Evolutionary conservation across 2,329 filamentous ascomycete genomes (phyloP).

Genomic region (Ophiostoma perfectum): DNA sequence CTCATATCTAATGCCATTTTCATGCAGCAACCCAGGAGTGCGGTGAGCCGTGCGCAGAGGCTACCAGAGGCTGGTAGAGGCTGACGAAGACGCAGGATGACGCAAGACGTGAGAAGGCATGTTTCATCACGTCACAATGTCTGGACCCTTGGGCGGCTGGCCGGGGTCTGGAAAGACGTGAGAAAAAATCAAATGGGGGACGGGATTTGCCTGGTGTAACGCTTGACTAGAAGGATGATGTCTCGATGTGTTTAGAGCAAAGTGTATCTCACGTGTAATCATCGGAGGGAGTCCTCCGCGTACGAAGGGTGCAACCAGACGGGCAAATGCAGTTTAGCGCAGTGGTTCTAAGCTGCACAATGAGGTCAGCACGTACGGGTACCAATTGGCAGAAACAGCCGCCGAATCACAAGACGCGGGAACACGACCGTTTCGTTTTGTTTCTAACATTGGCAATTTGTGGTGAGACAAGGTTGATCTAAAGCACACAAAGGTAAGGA

Average conservation of each 20-base stretch:
- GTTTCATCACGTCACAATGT: neutral
- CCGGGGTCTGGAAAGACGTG: neutral
- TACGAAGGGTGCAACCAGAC: neutral
- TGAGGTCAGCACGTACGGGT: constrained; percentile 15
- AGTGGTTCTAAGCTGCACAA: constrained; percentile 1
- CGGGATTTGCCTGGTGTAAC: neutral
- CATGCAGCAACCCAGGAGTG: neutral
- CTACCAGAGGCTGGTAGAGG: neutral
- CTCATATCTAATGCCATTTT: neutral
- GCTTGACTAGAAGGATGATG: neutral
- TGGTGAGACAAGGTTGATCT: too few relatives aligned
- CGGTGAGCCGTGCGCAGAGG: neutral
- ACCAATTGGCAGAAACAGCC: neutral
- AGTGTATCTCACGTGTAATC: neutral
- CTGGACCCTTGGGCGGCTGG: neutral
- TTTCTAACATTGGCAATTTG: neutral
- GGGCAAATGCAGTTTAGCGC: neutral
- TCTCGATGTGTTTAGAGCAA: neutral
- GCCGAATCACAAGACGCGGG: neutral
- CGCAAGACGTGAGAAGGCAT: neutral
- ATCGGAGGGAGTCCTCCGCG: neutral
- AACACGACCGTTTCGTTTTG: neutral
- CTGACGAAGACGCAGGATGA: neutral
- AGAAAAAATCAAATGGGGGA: neutral
- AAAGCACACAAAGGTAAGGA: too few relatives aligned